A percentile compares a stretch with the other conserved stretches of the same genome.
Conservation (phyloP, 306 rosid species). For the Malus asiatica region DNA sequence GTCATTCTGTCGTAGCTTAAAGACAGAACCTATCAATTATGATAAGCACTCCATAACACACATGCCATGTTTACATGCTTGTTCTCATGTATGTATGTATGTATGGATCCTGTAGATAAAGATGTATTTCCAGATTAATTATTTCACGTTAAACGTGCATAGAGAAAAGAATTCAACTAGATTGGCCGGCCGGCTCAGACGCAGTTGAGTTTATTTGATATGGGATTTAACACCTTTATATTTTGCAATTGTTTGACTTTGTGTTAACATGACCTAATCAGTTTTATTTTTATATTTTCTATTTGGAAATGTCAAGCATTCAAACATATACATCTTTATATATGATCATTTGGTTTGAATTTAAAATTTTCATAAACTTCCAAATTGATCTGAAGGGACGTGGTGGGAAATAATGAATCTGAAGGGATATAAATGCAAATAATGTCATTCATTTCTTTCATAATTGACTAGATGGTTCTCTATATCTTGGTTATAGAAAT, state of each 20-base stretch:
- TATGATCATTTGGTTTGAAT: not conserved
- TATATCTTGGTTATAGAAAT: not conserved
- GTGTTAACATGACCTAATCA: not conserved
- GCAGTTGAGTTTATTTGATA: not conserved
- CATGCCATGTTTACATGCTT: not conserved
- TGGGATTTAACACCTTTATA: not conserved
- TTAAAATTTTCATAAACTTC: not conserved
- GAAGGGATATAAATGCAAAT: not conserved
- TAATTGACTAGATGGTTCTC: not conserved
- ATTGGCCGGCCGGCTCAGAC: not conserved
- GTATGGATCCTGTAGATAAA: not conserved
- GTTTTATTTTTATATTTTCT: not conserved
- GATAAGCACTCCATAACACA: not conserved
- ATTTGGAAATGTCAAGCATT: not conserved
- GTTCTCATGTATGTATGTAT: not conserved
- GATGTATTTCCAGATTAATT: not conserved
- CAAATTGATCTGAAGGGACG: not conserved
- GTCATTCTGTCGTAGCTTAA: not conserved
- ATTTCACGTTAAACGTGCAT: not conserved
- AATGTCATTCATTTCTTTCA: not conserved
- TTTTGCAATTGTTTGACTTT: not conserved
- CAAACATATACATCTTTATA: not conserved
- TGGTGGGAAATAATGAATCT: not conserved
- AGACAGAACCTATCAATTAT: not conserved
- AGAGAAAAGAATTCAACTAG: not conserved